phyloP scores from a whole-genome alignment of 768 basidiomycete species.

The Terana coerulea region DNA sequence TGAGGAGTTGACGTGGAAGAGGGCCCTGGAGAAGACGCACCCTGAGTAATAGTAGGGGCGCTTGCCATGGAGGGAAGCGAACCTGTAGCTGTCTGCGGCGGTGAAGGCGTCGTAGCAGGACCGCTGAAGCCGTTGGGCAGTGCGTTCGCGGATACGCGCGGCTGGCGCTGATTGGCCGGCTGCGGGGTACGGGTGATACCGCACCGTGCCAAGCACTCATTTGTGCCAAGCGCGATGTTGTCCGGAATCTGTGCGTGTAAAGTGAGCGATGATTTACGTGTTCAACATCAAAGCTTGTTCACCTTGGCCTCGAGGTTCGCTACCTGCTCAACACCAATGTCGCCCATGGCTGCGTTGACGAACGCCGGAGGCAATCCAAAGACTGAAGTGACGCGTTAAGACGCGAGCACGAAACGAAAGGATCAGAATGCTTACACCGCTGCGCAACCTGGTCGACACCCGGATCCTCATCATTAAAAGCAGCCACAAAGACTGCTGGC shows the following conservation, averaged over 20 bases:
- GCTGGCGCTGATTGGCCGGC: conserved; percentile 24
- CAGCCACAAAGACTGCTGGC: conserved; percentile 25
- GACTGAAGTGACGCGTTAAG: conserved; percentile 7
- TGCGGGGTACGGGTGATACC: conserved; percentile 22
- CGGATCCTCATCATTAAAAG: conserved; percentile 27
- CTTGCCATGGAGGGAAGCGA: not conserved
- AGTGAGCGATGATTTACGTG: not conserved
- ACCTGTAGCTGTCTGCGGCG: not conserved
- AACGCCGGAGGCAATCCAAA: conserved; percentile 27
- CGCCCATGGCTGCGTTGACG: conserved; percentile 26
- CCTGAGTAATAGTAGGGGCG: not conserved
- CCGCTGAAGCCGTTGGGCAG: conserved; percentile 18
- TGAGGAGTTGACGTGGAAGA: not conserved
- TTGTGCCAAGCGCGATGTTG: conserved; percentile 25
- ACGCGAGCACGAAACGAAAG: not conserved
- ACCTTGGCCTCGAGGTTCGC: conserved; percentile 22
- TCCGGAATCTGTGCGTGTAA: conserved; percentile 31
- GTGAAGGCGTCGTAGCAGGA: conserved; percentile 3
- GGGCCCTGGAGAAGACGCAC: not conserved
- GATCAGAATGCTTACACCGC: conserved; percentile 20
- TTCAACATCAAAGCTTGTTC: not conserved
- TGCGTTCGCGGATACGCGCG: conserved; percentile 22
- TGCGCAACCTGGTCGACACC: conserved; percentile 24
- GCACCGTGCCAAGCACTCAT: conserved; percentile 25
- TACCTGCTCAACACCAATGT: conserved; percentile 26